These are phyloP conservation scores for Sphagnum tenellum DNA, from an alignment of 225 moss, liverwort and hornwort species.

Conservation along the genomic window DNA sequence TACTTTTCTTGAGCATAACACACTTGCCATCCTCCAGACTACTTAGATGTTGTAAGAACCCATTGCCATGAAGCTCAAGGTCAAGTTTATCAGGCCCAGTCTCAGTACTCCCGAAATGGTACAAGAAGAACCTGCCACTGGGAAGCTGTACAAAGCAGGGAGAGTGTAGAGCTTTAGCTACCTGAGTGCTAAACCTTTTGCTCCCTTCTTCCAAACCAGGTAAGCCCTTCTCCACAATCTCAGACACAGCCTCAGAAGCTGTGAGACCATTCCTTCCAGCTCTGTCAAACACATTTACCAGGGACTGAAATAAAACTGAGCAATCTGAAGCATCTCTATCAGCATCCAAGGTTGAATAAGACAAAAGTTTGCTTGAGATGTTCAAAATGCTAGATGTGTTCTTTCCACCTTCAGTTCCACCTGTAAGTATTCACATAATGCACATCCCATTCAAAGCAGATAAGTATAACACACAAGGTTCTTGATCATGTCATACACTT, in stretches of 20 bases:
- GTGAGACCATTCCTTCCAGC: slow-evolving; percentile 60
- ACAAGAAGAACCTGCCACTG: slow-evolving; percentile 70
- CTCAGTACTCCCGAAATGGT: slow-evolving; percentile 5
- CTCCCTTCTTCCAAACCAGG: slow-evolving; percentile 62
- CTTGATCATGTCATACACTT: too few relatives aligned
- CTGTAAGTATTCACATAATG: too few relatives aligned
- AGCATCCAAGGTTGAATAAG: too few relatives aligned
- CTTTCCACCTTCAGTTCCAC: too few relatives aligned
- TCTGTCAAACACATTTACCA: slow-evolving; percentile 34
- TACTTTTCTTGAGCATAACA: slow-evolving; percentile 9
- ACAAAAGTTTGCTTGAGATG: too few relatives aligned
- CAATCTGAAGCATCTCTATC: too few relatives aligned
- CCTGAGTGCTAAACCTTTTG: slow-evolving; percentile 71
- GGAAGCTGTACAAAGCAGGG: slow-evolving; percentile 56
- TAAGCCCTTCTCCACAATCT: slow-evolving; percentile 62
- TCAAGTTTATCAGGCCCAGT: slow-evolving; percentile 23
- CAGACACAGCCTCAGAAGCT: slow-evolving; percentile 68
- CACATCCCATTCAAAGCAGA: too few relatives aligned
- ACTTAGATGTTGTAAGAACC: background rate
- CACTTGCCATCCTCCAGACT: slow-evolving; percentile 16
- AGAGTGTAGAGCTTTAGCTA: slow-evolving; percentile 62
- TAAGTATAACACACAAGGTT: too few relatives aligned
- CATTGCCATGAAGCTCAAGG: slow-evolving; percentile 1
- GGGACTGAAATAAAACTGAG: slow-evolving; percentile 16
- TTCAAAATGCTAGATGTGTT: too few relatives aligned